phyloP scores from a whole-genome alignment of 352 stramenopile genomes.

The Globisporangium cederbergense region DNA sequence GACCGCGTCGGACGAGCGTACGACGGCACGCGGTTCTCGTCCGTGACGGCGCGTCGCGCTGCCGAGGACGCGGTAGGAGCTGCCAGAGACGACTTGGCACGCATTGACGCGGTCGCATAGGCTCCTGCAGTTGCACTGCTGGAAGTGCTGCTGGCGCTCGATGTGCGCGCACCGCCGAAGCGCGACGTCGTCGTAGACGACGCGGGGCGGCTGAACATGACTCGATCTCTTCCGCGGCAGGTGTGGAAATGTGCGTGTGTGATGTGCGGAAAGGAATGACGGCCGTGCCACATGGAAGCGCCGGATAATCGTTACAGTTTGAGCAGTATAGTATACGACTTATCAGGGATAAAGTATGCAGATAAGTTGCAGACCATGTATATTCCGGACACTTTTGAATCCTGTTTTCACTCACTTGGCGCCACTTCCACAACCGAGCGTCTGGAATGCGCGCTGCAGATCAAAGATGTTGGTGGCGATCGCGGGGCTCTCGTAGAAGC shows the following conservation, averaged over 20 bases:
- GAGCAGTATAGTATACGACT: neutral
- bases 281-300: neutral
- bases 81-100: constrained; percentile 4
- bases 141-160: neutral
- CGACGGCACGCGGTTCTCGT: constrained; percentile 22
- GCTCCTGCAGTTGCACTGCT: neutral
- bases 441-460: constrained; percentile 45
- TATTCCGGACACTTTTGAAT: constrained; percentile 11
- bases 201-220: constrained; percentile 18
- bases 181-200: constrained; percentile 8
- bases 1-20: constrained; percentile 18
- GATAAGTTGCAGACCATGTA: neutral
- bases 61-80: neutral
- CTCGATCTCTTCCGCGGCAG: constrained; percentile 8
- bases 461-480: constrained; percentile 32
- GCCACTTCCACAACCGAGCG: constrained; percentile 16
- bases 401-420: constrained; percentile 15
- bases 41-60: constrained; percentile 8
- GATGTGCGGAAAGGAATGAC: constrained; percentile 1
- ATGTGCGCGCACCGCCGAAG: constrained; percentile 1
- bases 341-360: neutral
- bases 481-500: constrained; percentile 44
- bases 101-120: neutral
- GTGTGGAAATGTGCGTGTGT: constrained; percentile 6
- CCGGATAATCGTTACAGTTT: neutral